Evolutionary conservation across 768 basidiomycete species (phyloP).

Genomic region (Tremella fuciformis): DNA sequence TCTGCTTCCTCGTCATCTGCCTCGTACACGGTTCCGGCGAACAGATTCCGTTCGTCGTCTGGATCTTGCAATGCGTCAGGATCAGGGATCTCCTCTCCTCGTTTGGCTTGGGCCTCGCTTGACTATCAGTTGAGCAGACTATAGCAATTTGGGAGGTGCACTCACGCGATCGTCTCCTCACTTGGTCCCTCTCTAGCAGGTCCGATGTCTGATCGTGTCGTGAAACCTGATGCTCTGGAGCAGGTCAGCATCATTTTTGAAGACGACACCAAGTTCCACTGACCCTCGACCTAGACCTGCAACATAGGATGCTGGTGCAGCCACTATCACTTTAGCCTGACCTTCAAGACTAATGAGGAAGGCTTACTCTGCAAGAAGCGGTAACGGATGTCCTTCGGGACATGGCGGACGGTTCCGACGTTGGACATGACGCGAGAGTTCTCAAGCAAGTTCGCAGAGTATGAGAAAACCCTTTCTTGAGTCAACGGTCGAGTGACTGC

Average conservation of each 20-base stretch:
- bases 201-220: conserved; percentile 96
- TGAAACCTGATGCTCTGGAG: conserved; percentile 87
- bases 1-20: conserved; percentile 98
- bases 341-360: neutral
- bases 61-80: conserved; percentile 94
- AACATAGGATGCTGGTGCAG: conserved; percentile 93
- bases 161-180: conserved; percentile 82
- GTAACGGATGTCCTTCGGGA: conserved; percentile 47
- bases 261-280: conserved; percentile 40
- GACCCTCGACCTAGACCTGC: conserved; percentile 97
- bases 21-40: conserved; percentile 93
- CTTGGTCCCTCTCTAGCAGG: conserved; percentile 93
- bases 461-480: neutral
- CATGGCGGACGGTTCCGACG: conserved; percentile 44
- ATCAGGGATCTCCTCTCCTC: conserved; percentile 83
- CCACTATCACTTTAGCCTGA: conserved; percentile 25
- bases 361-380: conserved; percentile 41
- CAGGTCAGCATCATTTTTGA: conserved; percentile 12
- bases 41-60: conserved; percentile 93
- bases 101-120: conserved; percentile 76
- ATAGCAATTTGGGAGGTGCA: conserved; percentile 24
- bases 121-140: neutral
- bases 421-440: conserved; percentile 29
- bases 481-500: too few species aligned
- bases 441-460: conserved; percentile 3